These are phyloP conservation scores for Paxillus ammoniavirescens DNA, from an alignment of 768 basidiomycete genomes.

Conservation along the genomic window DNA sequence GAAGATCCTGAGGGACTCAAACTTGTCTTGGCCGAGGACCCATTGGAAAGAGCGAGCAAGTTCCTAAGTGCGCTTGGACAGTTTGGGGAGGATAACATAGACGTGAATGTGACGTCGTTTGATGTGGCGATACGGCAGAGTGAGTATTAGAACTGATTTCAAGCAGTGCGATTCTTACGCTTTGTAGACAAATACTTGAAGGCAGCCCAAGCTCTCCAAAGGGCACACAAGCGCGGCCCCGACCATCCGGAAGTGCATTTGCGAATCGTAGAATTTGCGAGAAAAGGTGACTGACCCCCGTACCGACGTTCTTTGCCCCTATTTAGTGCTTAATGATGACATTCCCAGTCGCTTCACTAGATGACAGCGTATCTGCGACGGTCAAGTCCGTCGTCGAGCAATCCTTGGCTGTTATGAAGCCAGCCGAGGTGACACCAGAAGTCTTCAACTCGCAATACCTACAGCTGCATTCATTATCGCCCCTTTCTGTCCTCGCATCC, in stretches of 20 bases:
- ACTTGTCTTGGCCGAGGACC: conserved; percentile 58
- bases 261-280: conserved; percentile 64
- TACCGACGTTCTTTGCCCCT: neutral
- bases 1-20: conserved; percentile 84
- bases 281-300: conserved; percentile 40
- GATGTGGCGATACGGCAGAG: conserved; percentile 83
- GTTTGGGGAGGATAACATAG: conserved; percentile 51
- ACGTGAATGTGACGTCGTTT: conserved; percentile 72
- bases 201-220: conserved; percentile 65
- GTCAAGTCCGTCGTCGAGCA: conserved; percentile 51
- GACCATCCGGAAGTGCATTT: conserved; percentile 69
- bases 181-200: conserved; percentile 76
- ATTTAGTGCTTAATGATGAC: conserved; percentile 1
- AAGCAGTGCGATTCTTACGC: neutral
- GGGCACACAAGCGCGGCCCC: conserved; percentile 51
- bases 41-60: conserved; percentile 74
- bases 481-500: conserved; percentile 56
- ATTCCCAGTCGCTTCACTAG: conserved; percentile 42
- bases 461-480: conserved; percentile 53
- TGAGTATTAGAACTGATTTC: conserved; percentile 37
- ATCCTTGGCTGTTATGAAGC: conserved; percentile 49
- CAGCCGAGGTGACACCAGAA: conserved; percentile 56
- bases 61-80: conserved; percentile 61
- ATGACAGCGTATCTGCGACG: conserved; percentile 42
- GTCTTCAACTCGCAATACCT: conserved; percentile 75